Percentiles rank a stretch among this genome's conserved stretches.
Conservation (phyloP, 2,329 filamentous ascomycete species). For the Emmonsia crescens region DNA sequence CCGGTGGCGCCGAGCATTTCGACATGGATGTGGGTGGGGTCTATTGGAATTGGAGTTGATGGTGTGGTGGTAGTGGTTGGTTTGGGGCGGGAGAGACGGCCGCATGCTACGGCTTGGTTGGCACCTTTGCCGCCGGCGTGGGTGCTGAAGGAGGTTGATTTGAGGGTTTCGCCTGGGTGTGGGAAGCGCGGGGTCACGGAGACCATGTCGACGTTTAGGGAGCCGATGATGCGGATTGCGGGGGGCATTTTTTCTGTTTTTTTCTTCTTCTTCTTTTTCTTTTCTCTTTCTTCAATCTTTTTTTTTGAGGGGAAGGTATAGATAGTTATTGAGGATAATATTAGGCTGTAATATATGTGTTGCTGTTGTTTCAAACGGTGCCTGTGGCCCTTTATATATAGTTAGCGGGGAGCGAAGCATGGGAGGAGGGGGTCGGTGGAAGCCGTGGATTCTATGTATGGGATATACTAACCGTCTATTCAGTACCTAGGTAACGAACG, state of each 20-base stretch:
- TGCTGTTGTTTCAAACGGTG: not conserved
- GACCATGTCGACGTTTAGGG: slow-evolving; percentile 88
- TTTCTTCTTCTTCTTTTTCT: not conserved
- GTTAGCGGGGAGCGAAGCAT: not conserved
- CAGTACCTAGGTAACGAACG: not conserved
- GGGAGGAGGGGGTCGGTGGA: not conserved
- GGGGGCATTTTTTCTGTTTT: slow-evolving; percentile 26
- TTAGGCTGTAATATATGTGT: not conserved
- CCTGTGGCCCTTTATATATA: no score
- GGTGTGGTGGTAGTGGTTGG: slow-evolving; percentile 12
- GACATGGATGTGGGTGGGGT: slow-evolving; percentile 34
- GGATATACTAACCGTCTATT: not conserved
- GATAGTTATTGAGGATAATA: not conserved
- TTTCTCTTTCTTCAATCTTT: not conserved
- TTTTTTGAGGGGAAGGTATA: not conserved
- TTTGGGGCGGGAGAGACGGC: slow-evolving; percentile 59
- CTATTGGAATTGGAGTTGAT: slow-evolving; percentile 7
- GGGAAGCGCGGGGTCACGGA: slow-evolving; percentile 79
- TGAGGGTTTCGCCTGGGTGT: slow-evolving; percentile 75
- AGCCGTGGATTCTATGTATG: no score
- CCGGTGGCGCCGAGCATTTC: slow-evolving; percentile 68
- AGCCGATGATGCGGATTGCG: slow-evolving; percentile 74
- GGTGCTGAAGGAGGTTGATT: slow-evolving; percentile 63
- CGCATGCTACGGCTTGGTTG: slow-evolving; percentile 87
- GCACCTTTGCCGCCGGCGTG: slow-evolving; percentile 88